phyloP scores from a whole-genome alignment of 192 early-diverging fungal species.

The Coemansia sp. region DNA sequence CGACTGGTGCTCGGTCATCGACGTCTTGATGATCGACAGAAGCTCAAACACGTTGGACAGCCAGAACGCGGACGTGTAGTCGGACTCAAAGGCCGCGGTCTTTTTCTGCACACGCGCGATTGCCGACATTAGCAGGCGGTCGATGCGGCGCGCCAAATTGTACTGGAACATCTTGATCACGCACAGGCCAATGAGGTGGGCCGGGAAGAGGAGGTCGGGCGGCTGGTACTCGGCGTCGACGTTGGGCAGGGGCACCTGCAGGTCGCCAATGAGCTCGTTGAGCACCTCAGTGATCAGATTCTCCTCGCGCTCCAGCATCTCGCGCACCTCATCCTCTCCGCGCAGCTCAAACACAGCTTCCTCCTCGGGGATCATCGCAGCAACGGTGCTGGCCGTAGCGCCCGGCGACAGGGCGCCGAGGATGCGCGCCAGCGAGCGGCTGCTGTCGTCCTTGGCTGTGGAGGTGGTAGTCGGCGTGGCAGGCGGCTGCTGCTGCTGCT shows the following conservation, averaged over 20 bases:
- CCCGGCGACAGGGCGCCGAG: slow-evolving; percentile 34
- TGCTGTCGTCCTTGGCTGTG: slow-evolving; percentile 43
- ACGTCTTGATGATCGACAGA: slow-evolving; percentile 85
- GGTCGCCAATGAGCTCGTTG: slow-evolving; percentile 83
- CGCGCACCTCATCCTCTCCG: slow-evolving; percentile 49
- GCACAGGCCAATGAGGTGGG: slow-evolving; percentile 87
- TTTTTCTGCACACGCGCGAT: slow-evolving; percentile 82
- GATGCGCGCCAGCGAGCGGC: slow-evolving; percentile 48
- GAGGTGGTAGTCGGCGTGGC: too few relatives aligned
- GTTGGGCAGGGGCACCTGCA: slow-evolving; percentile 90
- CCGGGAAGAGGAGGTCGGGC: slow-evolving; percentile 87
- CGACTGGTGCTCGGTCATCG: slow-evolving; percentile 71
- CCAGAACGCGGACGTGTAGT: slow-evolving; percentile 88
- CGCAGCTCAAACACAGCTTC: slow-evolving; percentile 17
- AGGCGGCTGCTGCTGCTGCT: too few relatives aligned
- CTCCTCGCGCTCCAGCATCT: slow-evolving; percentile 66
- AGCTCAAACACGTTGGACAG: slow-evolving; percentile 96
- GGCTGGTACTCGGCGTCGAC: slow-evolving; percentile 69
- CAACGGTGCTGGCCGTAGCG: too few relatives aligned
- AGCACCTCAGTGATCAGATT: slow-evolving; percentile 80
- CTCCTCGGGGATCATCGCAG: slow-evolving; percentile 24
- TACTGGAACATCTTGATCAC: slow-evolving; percentile 87
- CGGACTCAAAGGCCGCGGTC: slow-evolving; percentile 60
- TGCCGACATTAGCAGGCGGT: slow-evolving; percentile 82
- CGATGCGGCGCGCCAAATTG: slow-evolving; percentile 82